These are phyloP conservation scores for Diplogelasinospora grovesii DNA, from an alignment of 495 filamentous ascomycete species.

Conservation along the genomic window DNA sequence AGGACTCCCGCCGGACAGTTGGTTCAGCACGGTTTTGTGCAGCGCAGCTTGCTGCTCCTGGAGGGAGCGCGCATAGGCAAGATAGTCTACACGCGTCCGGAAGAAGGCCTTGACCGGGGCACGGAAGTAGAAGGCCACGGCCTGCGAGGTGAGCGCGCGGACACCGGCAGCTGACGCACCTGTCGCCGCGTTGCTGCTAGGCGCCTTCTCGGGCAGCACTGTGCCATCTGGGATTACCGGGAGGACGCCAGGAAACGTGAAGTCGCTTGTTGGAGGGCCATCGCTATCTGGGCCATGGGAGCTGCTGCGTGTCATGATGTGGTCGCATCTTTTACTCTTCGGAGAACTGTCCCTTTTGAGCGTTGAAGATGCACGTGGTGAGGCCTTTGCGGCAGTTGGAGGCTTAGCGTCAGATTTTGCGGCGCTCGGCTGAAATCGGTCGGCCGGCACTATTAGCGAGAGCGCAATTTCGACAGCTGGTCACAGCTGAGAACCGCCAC, in stretches of 20 bases:
- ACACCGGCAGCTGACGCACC: slow-evolving; percentile 67
- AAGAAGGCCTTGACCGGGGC: slow-evolving; percentile 89
- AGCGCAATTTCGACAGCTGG: no score
- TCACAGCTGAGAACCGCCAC: no score
- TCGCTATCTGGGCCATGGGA: slow-evolving; percentile 11
- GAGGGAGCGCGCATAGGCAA: slow-evolving; percentile 41
- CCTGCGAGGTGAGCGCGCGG: slow-evolving; percentile 69
- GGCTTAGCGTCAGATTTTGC: no score
- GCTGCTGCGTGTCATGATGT: slow-evolving; percentile 19
- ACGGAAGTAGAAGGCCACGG: slow-evolving; percentile 82
- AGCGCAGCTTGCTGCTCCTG: slow-evolving; percentile 26
- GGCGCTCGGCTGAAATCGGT: no score
- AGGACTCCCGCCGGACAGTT: slow-evolving; percentile 28
- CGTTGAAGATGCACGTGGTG: no score
- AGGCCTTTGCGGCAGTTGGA: no score
- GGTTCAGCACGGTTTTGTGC: slow-evolving; percentile 20
- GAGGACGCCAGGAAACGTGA: slow-evolving; percentile 29
- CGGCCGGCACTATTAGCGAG: no score
- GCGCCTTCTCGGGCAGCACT: slow-evolving; percentile 31
- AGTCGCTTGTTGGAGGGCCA: not conserved
- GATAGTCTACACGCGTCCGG: slow-evolving; percentile 76
- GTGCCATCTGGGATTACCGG: slow-evolving; percentile 31
- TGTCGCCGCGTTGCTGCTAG: slow-evolving; percentile 66
- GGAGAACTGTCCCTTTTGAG: not conserved
- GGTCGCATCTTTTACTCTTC: slow-evolving; percentile 8